These are phyloP conservation scores for Rhizopogon rudus DNA, from an alignment of 768 basidiomycete genomes.

Conservation along the genomic window DNA sequence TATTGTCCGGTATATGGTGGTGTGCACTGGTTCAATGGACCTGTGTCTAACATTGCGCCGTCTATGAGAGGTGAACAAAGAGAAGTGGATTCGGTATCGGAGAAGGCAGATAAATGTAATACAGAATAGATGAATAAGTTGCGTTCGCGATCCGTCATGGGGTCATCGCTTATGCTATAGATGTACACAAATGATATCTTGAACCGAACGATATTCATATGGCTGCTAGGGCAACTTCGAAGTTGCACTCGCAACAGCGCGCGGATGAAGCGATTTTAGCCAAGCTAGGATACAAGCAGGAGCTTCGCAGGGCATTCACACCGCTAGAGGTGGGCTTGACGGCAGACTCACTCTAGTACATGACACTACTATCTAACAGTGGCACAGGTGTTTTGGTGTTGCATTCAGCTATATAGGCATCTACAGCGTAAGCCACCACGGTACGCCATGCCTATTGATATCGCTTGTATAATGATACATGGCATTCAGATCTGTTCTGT, in stretches of 20 bases:
- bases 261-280: conserved; percentile 37
- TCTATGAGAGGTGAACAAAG: neutral
- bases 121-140: neutral
- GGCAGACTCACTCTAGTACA: neutral
- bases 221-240: neutral
- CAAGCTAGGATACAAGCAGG: conserved; percentile 42
- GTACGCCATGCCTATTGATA: neutral
- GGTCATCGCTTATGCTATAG: neutral
- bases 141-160: neutral
- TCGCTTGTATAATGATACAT: neutral
- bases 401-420: conserved; percentile 26
- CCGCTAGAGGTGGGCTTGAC: conserved; percentile 1
- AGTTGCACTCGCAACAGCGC: neutral
- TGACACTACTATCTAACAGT: neutral
- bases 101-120: no score
- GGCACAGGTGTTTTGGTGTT: conserved; percentile 19
- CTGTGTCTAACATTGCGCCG: conserved; percentile 10
- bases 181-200: neutral
- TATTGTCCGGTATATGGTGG: conserved; percentile 18
- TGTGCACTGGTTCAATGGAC: conserved; percentile 24
- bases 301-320: conserved; percentile 4
- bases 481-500: conserved; percentile 2
- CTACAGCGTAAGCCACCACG: conserved; percentile 3
- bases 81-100: neutral
- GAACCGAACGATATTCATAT: neutral